phyloP scores from a whole-genome alignment of 2,329 filamentous ascomycete genomes.

The Ophiostoma himal-ulmi region DNA sequence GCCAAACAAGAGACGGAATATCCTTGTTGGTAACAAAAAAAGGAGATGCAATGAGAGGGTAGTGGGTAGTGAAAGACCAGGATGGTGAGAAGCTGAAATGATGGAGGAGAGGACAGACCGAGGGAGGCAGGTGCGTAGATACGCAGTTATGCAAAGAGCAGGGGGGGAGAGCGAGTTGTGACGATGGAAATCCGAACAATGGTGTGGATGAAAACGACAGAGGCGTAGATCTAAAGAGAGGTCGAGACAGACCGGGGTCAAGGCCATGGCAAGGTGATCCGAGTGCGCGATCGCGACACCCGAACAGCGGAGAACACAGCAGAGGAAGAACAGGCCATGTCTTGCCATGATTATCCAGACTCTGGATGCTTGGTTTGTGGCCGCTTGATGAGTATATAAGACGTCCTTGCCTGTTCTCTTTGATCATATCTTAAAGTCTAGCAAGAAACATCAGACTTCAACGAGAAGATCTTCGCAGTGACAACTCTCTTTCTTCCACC shows the following conservation, averaged over 20 bases:
- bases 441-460: slow-evolving; percentile 12
- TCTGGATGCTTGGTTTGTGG: neutral
- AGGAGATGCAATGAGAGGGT: neutral
- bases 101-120: neutral
- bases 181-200: neutral
- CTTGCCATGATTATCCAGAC: neutral
- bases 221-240: neutral
- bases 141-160: neutral
- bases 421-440: neutral
- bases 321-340: neutral
- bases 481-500: neutral
- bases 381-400: neutral
- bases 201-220: neutral
- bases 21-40: neutral
- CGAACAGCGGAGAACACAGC: neutral
- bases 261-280: slow-evolving; percentile 7
- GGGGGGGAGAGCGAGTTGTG: neutral
- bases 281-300: slow-evolving; percentile 5
- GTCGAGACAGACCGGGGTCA: slow-evolving; percentile 6
- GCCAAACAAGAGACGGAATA: neutral
- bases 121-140: neutral
- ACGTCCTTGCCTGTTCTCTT: neutral
- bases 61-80: neutral
- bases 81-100: slow-evolving; percentile 6
- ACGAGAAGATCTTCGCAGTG: slow-evolving; percentile 1